A percentile compares a stretch with the other conserved stretches of the same genome.
Conservation (phyloP, 2,329 filamentous ascomycete genomes). For the Teratosphaeria destructans region DNA sequence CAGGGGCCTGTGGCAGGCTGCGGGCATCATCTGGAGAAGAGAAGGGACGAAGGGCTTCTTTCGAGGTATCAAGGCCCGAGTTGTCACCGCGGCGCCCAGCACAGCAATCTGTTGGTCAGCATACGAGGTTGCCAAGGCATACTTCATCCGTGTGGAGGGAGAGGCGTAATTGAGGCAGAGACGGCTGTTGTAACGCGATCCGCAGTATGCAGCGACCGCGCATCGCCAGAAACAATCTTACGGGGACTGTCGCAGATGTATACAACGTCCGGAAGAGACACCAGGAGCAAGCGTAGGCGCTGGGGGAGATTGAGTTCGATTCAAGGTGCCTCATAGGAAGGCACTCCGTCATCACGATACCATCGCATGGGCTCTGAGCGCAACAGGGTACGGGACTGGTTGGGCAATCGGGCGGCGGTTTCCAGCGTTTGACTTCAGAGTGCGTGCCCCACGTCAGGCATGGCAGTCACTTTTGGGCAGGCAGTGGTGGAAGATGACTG, state of each 20-base stretch:
- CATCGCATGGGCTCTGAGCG: not conserved
- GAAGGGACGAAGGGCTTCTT: conserved; percentile 85
- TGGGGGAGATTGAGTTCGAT: not conserved
- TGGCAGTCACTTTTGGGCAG: not conserved
- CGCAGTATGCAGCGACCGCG: not conserved
- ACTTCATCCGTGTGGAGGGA: conserved; percentile 43
- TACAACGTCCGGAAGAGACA: not conserved
- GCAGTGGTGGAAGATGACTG: not conserved
- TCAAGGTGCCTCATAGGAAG: not conserved
- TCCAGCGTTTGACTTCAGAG: not conserved
- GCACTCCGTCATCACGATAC: not conserved
- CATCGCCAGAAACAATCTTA: not conserved
- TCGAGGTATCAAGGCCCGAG: conserved; percentile 79
- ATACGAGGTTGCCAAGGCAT: conserved; percentile 59
- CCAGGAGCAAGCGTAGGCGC: not conserved
- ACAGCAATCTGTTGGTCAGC: conserved; percentile 98
- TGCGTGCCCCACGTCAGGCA: not conserved
- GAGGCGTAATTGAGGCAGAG: conserved; percentile 6
- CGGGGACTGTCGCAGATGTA: not conserved
- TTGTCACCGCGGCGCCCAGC: conserved; percentile 95
- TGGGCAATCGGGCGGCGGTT: not conserved
- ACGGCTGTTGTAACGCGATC: not conserved
- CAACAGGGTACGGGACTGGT: not conserved
- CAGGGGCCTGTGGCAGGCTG: conserved; percentile 70
- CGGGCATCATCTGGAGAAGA: conserved; percentile 67